These are phyloP conservation scores for Physcomitrellopsis africana DNA, from an alignment of 225 moss, liverwort and hornwort species.

Conservation along the genomic window DNA sequence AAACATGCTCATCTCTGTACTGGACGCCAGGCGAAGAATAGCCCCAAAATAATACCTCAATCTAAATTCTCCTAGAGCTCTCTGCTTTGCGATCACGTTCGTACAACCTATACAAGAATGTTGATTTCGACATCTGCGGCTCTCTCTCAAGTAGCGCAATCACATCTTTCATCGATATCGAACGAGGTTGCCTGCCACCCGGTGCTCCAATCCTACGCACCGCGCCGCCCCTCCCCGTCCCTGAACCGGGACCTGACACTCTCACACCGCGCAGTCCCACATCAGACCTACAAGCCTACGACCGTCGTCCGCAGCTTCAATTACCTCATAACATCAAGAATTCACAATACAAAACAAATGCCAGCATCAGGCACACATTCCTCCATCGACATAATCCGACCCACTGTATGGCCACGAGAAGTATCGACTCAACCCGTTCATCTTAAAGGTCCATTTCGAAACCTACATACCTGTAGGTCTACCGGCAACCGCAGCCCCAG, in stretches of 20 bases:
- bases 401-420: no score
- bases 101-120: constrained; percentile 82
- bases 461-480: constrained; percentile 74
- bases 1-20: constrained; percentile 13
- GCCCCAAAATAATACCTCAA: constrained; percentile 20
- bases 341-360: background rate
- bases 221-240: constrained; percentile 52
- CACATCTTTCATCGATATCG: constrained; percentile 73
- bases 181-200: constrained; percentile 71
- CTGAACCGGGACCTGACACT: constrained; percentile 69
- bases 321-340: background rate
- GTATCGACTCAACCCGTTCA: background rate
- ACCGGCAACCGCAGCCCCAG: constrained; percentile 55
- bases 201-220: constrained; percentile 57
- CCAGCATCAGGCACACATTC: background rate
- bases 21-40: constrained; percentile 33
- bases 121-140: constrained; percentile 83
- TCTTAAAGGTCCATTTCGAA: background rate
- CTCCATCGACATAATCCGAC: no score
- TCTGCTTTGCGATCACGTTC: constrained; percentile 75
- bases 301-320: background rate
- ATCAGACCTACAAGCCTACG: background rate
- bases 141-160: constrained; percentile 87
- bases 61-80: constrained; percentile 49
- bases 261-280: background rate